Evolutionary conservation across 1,284 basidiomycete genomes (phyloP).

Genomic region (Prillingera fragicola): DNA sequence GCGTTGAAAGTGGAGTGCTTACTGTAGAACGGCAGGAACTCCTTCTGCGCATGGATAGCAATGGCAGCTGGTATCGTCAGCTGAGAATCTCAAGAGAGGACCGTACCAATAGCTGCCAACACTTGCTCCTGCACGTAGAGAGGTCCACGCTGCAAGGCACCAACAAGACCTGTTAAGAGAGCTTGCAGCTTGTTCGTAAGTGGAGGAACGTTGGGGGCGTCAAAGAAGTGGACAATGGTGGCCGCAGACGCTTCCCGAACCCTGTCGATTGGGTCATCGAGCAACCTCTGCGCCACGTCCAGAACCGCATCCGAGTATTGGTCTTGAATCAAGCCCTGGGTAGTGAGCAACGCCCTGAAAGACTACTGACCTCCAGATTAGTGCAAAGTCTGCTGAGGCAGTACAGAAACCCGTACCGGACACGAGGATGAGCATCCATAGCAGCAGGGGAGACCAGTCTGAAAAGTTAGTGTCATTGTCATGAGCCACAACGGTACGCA

Average conservation of each 20-base stretch:
- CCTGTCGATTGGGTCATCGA: conserved; percentile 61
- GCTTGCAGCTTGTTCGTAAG: conserved; percentile 62
- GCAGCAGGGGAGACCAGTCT: conserved; percentile 72
- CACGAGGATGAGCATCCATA: conserved; percentile 68
- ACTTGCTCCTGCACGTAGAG: conserved; percentile 75
- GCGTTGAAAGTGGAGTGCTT: too few species aligned
- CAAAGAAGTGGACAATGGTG: conserved; percentile 82
- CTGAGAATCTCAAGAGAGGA: not conserved
- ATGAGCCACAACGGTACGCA: not conserved
- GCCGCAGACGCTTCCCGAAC: conserved; percentile 78
- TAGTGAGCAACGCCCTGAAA: not conserved
- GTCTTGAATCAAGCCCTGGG: conserved; percentile 30
- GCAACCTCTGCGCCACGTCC: conserved; percentile 61
- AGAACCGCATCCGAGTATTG: conserved; percentile 47
- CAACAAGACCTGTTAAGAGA: conserved; percentile 10
- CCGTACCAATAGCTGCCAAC: conserved; percentile 57
- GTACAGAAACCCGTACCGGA: conserved; percentile 77
- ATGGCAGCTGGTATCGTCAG: conserved; percentile 63
- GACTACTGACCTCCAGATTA: conserved; percentile 61
- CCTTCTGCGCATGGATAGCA: conserved; percentile 66
- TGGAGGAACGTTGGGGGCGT: conserved; percentile 66
- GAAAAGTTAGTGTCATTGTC: conserved; percentile 66
- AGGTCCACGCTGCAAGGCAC: conserved; percentile 22
- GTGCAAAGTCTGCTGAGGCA: conserved; percentile 79
- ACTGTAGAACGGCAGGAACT: conserved; percentile 38